Evolutionary conservation across 352 stramenopile genomes (phyloP).

Genomic region (Hyaloperonospora arabidopsidis): DNA sequence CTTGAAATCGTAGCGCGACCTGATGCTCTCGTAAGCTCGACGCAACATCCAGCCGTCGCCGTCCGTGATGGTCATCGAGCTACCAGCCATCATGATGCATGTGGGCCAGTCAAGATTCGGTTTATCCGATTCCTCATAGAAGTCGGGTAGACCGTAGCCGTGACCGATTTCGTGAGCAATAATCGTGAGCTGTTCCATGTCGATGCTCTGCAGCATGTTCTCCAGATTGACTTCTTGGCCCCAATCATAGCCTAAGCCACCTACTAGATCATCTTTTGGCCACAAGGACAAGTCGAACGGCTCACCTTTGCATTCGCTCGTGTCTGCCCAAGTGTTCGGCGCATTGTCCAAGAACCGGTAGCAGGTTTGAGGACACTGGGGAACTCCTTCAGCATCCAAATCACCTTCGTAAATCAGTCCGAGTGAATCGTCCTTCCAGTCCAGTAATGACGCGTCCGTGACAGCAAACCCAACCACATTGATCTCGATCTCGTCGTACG

Average conservation of each 20-base stretch:
- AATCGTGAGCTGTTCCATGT: constrained; percentile 21
- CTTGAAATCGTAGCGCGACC: constrained; percentile 17
- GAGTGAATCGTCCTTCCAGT: constrained; percentile 18
- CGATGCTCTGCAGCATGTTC: constrained; percentile 25
- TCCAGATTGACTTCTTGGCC: constrained; percentile 22
- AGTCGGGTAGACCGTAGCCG: constrained; percentile 17
- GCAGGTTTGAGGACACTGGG: constrained; percentile 26
- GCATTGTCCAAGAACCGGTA: constrained; percentile 31
- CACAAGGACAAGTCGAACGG: constrained; percentile 35
- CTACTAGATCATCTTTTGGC: constrained; percentile 22
- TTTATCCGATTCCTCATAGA: constrained; percentile 14
- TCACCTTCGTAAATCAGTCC: constrained; percentile 25
- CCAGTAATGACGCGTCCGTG: constrained; percentile 8
- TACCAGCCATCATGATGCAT: constrained; percentile 23
- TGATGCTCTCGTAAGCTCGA: constrained; percentile 13
- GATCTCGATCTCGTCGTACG: constrained; percentile 18
- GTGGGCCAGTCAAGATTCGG: constrained; percentile 10
- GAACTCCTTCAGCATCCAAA: constrained; percentile 22
- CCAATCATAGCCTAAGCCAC: constrained; percentile 19
- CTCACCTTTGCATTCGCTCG: constrained; percentile 21
- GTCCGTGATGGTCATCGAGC: constrained; percentile 16
- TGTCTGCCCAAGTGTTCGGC: constrained; percentile 16
- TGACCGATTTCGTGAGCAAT: constrained; percentile 31
- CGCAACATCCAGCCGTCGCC: constrained; percentile 29
- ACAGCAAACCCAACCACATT: constrained; percentile 19